Base-by-base conservation (phyloP, 2,329 filamentous ascomycete species). In the Penicillium janthinellum region DNA sequence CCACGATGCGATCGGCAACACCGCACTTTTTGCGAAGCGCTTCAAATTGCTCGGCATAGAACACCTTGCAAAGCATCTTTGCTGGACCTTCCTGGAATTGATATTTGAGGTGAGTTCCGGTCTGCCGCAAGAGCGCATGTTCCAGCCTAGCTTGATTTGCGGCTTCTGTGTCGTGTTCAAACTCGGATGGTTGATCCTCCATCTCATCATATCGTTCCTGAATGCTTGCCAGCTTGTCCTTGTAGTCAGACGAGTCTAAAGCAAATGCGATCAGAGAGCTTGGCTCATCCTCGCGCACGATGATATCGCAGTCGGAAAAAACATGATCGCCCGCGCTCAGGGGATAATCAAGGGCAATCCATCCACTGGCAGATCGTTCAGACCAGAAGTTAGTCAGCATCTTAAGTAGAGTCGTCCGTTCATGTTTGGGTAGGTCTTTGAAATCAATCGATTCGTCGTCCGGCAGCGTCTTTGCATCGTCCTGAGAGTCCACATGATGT, bases 351-450 rank as follows among this genome's bases (percentile, higher is more conserved):
- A 99, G 84, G 22, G 90, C 86, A 5, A 90, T 85, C 95, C 95
- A 99, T 39, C 94, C 93, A 74, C 92, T 97, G 25, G 96, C 92
- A 50, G 95, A 98, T 55, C 95, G 87, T 77, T 99, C 96, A 2
- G 95, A 96, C 95, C 95, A 99, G 76, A 99, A 99, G 70, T 94
- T 97, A 15, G 92, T 95, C 48, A 99, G 83, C 80, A 97, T 92
- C 73, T 96, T 96, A 86, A 99, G 90, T 65, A 98, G 81, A 48
- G 92, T 97, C 58, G 88, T 93, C 75, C 94, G 95, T 72, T 97
- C 92, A 71, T 98, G 92, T 70, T 92, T 96, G 1, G 92, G 92
- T 12, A 99, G 83, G 67, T 96, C 92, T 54, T 87, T 87, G 52
- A 83, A 77, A 61, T 88, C 85, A 8, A 86, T 75, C 37, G 82